Evolutionary conservation across 306 rosid species (phyloP), one percentile per base, ranked within the genome.

Genomic region (Prunus campanulata): DNA sequence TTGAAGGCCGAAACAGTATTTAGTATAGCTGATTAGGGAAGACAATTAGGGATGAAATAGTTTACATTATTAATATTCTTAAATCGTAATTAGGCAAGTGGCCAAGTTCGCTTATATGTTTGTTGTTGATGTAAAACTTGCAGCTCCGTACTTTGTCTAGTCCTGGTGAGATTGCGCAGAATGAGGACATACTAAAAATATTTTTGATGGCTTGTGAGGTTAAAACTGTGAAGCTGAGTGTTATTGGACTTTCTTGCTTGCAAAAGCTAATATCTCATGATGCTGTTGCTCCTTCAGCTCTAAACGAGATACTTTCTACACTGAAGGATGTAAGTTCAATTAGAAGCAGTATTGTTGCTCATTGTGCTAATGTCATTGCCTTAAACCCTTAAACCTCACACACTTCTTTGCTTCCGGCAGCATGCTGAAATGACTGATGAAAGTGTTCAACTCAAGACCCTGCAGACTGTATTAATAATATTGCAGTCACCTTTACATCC

Each of bases 401-500:
- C 72, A 25, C 66, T 82, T 76, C 61, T 74, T 60, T 83, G 54
- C 70, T 74, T 51, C 72, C 24, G 80, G 81, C 90, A 94, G 98
- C 98, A 94, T 82, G 97, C 98, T 78, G 98, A 94, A 83, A 89
- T 94, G 93, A 80, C 66, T 27, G 98, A 94, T 20, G 98, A 92
- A 81, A 90, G 87, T 74, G 90, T 94, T 85, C 98, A 94, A 78
- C 94, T 94, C 13, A 94, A 92, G 93, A 92, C 98, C 78, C 98
- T 94, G 62, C 98, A 94, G 85, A 94, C 98, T 35, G 84, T 92
- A 81, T 83, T 95, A 76, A 90, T 93, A 75, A 89, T 94, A 79
- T 84, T 92, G 77, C 98, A 94, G 83, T 94, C 98, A 62, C 98
- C 91, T 51, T 88, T 94, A 81, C 97, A 87, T 77, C 98, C 98